These are phyloP conservation scores for Polytolypa hystricis DNA, from an alignment of 2,329 filamentous ascomycete species.

Conservation along the genomic window DNA sequence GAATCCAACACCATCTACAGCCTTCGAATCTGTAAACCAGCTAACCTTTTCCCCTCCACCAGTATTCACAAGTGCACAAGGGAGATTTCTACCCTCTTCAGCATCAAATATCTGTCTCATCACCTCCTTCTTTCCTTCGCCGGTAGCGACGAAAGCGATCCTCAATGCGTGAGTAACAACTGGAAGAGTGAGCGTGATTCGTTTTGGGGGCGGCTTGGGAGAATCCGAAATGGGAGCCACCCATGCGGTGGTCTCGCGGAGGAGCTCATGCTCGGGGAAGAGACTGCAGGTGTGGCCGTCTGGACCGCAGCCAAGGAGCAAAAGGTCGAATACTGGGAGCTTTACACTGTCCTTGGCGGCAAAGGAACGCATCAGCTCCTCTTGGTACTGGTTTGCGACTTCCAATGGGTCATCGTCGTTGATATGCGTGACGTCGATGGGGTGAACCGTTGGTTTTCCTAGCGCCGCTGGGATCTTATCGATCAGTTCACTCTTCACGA, in stretches of 20 bases:
- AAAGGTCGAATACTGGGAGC: conserved; percentile 85
- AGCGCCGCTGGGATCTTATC: conserved; percentile 67
- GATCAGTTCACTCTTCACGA: conserved; percentile 77
- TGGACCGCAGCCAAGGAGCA: conserved; percentile 86
- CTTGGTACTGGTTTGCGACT: conserved; percentile 86
- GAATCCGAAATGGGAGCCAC: conserved; percentile 85
- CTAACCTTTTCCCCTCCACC: conserved; percentile 73
- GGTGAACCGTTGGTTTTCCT: conserved; percentile 60
- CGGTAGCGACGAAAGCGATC: conserved; percentile 86
- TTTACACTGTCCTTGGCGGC: conserved; percentile 88
- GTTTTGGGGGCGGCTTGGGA: conserved; percentile 81
- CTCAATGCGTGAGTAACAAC: conserved; percentile 79
- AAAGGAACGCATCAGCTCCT: conserved; percentile 73
- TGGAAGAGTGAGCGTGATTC: conserved; percentile 85
- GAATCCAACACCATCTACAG: conserved; percentile 75
- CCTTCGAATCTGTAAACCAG: conserved; percentile 87
- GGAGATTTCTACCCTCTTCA: conserved; percentile 60
- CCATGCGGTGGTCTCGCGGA: conserved; percentile 83
- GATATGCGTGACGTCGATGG: conserved; percentile 58
- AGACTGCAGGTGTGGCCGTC: conserved; percentile 96
- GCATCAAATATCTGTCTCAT: conserved; percentile 84
- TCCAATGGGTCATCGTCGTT: conserved; percentile 80
- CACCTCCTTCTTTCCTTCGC: conserved; percentile 78
- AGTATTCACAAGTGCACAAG: conserved; percentile 80
- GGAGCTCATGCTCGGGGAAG: conserved; percentile 78